Base-by-base conservation (phyloP, 345 rosid genomes). In the Angophora floribunda region DNA sequence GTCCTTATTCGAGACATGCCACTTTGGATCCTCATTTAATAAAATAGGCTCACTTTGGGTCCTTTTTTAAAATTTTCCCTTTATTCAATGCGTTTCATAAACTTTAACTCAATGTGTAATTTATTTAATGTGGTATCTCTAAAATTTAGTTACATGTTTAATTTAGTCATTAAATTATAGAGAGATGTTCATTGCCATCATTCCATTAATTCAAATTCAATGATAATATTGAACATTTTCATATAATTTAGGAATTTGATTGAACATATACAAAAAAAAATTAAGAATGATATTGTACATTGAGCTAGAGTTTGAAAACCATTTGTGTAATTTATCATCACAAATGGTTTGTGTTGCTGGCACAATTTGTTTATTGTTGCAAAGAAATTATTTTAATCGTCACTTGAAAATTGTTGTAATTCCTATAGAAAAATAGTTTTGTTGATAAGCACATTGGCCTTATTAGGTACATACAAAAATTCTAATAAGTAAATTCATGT, bases 221-320 rank as follows among this genome's bases (percentile, higher is more conserved):
- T 0, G 1, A n/a, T 0, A 4, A 63, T 6, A 13, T n/a, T 13
- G 0, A 63, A 63, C 1, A 13, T n/a, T 13, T 63, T 57, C 0
- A 3, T 7, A 28, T 13, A 63, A 63, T 13, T 0, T 7, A n/a
- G 14, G 0, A 6, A 63, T n/a, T 63, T 13, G 8, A n/a, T 63
- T 14, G 5, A 1, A 3, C 1, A n/a, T 13, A 0, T 6, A 63
- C n/a, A 0, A 0, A 63, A n/a, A 63, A 63, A 63, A 63, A n/a
- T 1, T 0, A 3, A 0, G 2, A 2, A 63, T 0, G 9, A 63
- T 63, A 14, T n/a, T n/a, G 0, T 0, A 13, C 2, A 6, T 28
- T 13, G 0, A 63, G 11, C 4, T 0, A 13, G 13, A 13, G 19
- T 28, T n/a, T 0, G 13, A n/a, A 6, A 0, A 4, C 2, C 0